A percentile compares a stretch with the other conserved stretches of the same genome.
Evolutionary conservation across 140 eudicot species (phyloP).

Genomic region (Bidens hawaiensis): DNA sequence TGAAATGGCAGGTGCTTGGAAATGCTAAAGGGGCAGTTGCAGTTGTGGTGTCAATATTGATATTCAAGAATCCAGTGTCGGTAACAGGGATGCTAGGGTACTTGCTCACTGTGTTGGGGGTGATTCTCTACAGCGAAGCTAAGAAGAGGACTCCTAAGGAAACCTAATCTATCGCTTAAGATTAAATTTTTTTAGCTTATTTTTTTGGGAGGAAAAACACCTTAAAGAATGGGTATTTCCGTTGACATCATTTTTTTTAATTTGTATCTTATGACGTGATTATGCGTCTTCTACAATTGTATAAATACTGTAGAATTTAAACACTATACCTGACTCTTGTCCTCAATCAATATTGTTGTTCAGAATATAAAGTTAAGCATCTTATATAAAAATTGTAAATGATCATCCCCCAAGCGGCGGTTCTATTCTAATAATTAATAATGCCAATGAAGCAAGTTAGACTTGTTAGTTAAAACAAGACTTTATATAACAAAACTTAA

Average conservation of each 20-base stretch:
- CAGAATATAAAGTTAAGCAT: no score
- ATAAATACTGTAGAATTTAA: constrained; percentile 19
- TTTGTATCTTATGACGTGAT: constrained; percentile 26
- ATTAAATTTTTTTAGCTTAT: constrained; percentile 1
- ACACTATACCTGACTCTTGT: neutral
- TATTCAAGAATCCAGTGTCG: constrained; percentile 64
- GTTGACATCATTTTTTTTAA: constrained; percentile 3
- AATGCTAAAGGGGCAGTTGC: constrained; percentile 73
- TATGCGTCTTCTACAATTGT: constrained; percentile 21
- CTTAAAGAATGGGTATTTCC: no score
- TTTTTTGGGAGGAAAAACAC: constrained; percentile 13
- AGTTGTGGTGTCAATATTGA: constrained; percentile 58
- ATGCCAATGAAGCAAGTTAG: no score
- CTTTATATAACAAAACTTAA: no score
- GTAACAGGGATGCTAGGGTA: constrained; percentile 75
- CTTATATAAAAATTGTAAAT: no score
- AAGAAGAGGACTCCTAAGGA: constrained; percentile 57
- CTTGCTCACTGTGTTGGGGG: constrained; percentile 54
- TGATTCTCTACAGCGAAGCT: constrained; percentile 59
- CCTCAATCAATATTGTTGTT: no score
- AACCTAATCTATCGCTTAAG: neutral
- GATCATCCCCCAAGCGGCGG: no score
- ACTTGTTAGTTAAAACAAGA: no score
- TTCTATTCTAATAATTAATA: no score
- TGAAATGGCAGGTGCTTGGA: constrained; percentile 42